Percentiles rank a stretch among this genome's conserved stretches.
These are phyloP conservation scores for Hammondia hammondi DNA, from an alignment of 169 alveolate genomes.

Conservation along the genomic window DNA sequence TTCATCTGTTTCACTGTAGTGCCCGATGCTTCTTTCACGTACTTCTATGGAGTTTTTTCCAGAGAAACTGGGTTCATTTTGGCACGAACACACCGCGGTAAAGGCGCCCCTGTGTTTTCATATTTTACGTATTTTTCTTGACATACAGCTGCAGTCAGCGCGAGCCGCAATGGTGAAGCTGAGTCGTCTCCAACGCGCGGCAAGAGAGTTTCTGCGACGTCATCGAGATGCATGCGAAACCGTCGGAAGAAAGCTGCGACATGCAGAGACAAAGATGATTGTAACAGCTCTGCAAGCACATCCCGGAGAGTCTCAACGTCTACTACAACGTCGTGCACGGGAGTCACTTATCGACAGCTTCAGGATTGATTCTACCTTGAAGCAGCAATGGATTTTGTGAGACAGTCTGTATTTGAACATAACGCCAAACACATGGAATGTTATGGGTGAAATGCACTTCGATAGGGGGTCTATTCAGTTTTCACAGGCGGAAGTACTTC, in stretches of 20 bases:
- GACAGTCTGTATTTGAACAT: not conserved
- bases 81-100: too few species aligned
- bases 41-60: too few species aligned
- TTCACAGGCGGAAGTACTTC: too few species aligned
- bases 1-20: too few species aligned
- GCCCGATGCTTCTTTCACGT: too few species aligned
- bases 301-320: conserved; percentile 16
- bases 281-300: not conserved
- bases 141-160: not conserved
- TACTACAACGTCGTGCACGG: not conserved
- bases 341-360: not conserved
- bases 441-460: too few species aligned
- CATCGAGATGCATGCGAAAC: not conserved
- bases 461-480: too few species aligned
- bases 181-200: not conserved
- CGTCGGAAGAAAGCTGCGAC: not conserved
- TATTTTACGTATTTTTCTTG: not conserved
- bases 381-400: not conserved
- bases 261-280: not conserved
- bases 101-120: too few species aligned
- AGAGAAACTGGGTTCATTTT: too few species aligned
- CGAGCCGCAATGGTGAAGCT: not conserved
- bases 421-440: too few species aligned
- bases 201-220: not conserved
- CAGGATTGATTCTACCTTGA: not conserved